Evolutionary conservation across 768 basidiomycete species (phyloP), one percentile per base, ranked within the genome.

Genomic region (Amanita subjunquillea): DNA sequence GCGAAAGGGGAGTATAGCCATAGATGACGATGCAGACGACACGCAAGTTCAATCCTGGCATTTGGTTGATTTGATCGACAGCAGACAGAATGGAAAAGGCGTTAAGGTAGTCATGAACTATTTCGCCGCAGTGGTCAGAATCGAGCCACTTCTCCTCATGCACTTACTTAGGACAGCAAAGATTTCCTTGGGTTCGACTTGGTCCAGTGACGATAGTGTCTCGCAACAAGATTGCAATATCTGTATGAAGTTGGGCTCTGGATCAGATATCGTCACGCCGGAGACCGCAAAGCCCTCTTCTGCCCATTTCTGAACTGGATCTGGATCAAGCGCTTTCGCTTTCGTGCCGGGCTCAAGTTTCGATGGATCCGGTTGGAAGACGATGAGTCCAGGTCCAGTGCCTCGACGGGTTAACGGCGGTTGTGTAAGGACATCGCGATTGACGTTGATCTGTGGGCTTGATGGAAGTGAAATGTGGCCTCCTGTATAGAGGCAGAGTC

Each of bases 201-300:
- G 64, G 32, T 67, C 56, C 29, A 71, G 59, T 39, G 56, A 58
- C 44, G 69, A 59, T 32, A 79, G 57, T 12, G 65, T 67, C 39
- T 70, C 62, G n/a, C 70, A 49, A 6, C 65, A 67, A 32, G 59
- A 62, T 38, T 62, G 62, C 40, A 77, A 56, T 47, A 60, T 56
- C 22, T 61, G 54, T n/a, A 61, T 47, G 25, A 69, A 57, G 40
- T 60, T 56, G 51, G 62, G 56, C 23, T 58, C 54, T 12, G 54
- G 41, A 9, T 57, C 58, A 3, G 56, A 55, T 25, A 58, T 34
- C 5, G 67, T 66, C 30, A 73, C 59, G 13, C 67, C 73, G 12
- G 69, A 67, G 2, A 77, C 75, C 4, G 71, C 70, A 52, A 75
- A 79, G 0, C 77, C 76, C 59, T 79, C 76, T 58, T 78, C 75